Base-by-base conservation (phyloP, 352 stramenopile genomes). In the Globisporangium paroecandrum region DNA sequence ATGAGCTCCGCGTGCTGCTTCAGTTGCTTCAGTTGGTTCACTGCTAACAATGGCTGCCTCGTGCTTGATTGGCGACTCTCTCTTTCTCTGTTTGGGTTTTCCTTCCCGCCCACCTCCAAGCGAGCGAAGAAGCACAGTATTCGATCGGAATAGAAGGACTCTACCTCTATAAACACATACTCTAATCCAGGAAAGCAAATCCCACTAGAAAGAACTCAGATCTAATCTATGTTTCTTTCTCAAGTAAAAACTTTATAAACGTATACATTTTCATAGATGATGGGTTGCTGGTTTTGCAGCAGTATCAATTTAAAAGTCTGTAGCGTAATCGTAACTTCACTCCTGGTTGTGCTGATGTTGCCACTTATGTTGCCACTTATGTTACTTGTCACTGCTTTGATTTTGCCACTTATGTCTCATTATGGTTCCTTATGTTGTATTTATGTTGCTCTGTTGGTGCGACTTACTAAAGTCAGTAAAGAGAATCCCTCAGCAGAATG, bases 1-100 rank as follows among this genome's bases (percentile, higher is more conserved):
- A 71, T 71, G 36, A 10, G 15, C 41, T 20, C 10, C 41, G 18
- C 4, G 18, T 38, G 27, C 18, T 60, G 55, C 55, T 62, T 58
- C 25, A 36, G 53, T 25, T 15, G 15, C 25, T 58, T n/a, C 25
- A 29, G 22, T 32, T n/a, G 27, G 29, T 20, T 41, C 36, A 43
- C 10, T 43, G 12, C 34, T 15, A 5, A 15, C 10, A 22, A 60
- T 60, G 55, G 55, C 54, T 59, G 54, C 54, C 27, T 47, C 18
- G n/a, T 34, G 27, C n/a, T n/a, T 60, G 55, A 60, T 60, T 60
- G 55, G 29, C 54, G 55, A 43, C 55, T 60, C 55, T 60, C 54
- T 58, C 55, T 60, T 27, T 58, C 47, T 29, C 29, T 29, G 22
- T 7, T 57, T 6, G 3, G 18, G 22, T 22, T 32, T 60, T 43